Conservation (phyloP, 371 early-diverging fungal species). For the Parasitella parasitica region DNA sequence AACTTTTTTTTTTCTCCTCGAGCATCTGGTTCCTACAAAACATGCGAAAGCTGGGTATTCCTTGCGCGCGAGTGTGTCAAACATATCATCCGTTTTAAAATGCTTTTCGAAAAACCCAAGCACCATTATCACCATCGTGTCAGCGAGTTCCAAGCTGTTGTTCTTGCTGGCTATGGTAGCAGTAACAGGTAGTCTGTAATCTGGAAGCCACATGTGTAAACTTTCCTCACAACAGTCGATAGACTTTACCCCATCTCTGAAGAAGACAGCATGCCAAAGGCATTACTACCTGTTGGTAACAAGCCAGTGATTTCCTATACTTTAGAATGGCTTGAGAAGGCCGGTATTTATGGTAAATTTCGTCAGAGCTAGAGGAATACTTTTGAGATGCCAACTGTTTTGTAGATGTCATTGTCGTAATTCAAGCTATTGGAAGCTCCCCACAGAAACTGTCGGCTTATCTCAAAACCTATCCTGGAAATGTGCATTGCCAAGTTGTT, state of each 20-base stretch:
- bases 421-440: constrained; percentile 45
- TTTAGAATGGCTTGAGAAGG: constrained; percentile 90
- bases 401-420: constrained; percentile 80
- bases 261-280: constrained; percentile 83
- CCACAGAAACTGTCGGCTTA: constrained; percentile 64
- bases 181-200: constrained; percentile 54
- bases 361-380: no score
- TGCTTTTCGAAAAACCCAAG: constrained; percentile 50
- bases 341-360: constrained; percentile 78
- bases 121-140: constrained; percentile 37
- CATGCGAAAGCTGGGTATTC: not conserved
- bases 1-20: not conserved
- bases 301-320: constrained; percentile 91
- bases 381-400: not conserved
- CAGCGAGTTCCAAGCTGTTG: constrained; percentile 76
- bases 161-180: constrained; percentile 76
- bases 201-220: no score
- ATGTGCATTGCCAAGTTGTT: constrained; percentile 56
- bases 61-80: not conserved
- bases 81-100: constrained; percentile 8
- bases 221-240: not conserved
- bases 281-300: constrained; percentile 90
- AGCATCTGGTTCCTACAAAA: not conserved
- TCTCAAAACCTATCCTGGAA: constrained; percentile 74
- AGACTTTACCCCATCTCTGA: constrained; percentile 84